phyloP scores from a whole-genome alignment of 208 protist genomes.

The Leishmania lainsoni region DNA sequence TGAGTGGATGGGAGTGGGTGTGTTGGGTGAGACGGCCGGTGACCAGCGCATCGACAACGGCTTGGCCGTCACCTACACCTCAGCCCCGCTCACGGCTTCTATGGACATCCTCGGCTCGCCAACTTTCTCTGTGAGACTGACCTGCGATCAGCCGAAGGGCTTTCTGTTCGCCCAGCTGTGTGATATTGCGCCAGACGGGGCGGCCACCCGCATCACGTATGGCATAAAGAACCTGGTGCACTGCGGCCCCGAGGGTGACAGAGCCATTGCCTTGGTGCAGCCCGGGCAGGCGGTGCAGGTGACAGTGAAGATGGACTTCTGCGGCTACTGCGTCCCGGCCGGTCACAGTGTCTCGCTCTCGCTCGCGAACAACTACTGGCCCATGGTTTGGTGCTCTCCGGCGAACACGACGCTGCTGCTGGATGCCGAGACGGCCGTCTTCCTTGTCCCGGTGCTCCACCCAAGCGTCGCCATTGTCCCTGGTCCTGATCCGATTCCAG shows the following conservation, averaged over 20 bases:
- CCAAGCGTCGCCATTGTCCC: constrained; percentile 13
- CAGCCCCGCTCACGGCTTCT: constrained; percentile 32
- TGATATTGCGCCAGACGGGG: constrained; percentile 56
- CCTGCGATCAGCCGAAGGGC: constrained; percentile 56
- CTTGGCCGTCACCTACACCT: constrained; percentile 54
- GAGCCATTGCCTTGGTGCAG: constrained; percentile 32
- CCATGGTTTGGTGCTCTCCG: constrained; percentile 66
- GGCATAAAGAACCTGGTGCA: constrained; percentile 62
- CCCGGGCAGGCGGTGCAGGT: constrained; percentile 29
- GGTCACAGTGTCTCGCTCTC: constrained; percentile 53
- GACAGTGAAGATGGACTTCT: constrained; percentile 60
- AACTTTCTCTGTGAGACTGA: constrained; percentile 45
- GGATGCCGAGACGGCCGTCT: constrained; percentile 24
- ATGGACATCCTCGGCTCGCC: constrained; percentile 52
- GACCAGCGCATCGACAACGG: constrained; percentile 76
- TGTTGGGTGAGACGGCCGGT: constrained; percentile 53
- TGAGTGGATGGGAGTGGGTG: constrained; percentile 69
- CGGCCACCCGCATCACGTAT: constrained; percentile 60
- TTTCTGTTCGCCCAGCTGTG: constrained; percentile 70
- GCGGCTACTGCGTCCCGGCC: constrained; percentile 53
- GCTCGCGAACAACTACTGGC: constrained; percentile 71
- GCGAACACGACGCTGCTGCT: constrained; percentile 54
- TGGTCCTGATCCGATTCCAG: constrained; percentile 37
- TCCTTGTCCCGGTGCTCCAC: constrained; percentile 35
- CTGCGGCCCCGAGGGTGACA: constrained; percentile 30